Base-by-base conservation (phyloP, 2,329 filamentous ascomycete genomes). In the Pseudogymnoascus sp. region DNA sequence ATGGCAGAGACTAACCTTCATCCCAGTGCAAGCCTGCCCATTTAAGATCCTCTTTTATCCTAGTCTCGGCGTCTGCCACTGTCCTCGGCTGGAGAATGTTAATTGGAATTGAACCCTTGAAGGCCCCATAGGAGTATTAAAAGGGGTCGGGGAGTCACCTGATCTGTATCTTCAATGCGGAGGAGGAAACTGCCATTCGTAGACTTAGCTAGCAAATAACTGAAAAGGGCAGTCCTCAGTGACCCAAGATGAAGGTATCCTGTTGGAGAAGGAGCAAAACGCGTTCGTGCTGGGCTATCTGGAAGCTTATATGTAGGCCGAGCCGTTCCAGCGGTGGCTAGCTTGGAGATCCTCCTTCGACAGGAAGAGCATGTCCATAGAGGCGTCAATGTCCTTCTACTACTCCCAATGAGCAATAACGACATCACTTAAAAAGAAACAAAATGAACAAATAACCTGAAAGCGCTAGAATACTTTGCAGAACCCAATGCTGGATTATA, bases 11-110 rank as follows among this genome's bases (percentile, higher is more conserved):
- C 70, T 40, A 70, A 87, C 87, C 93, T 84, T 99, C 96, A 75
- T 97, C 93, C 93, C 93, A 99, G 62, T 88, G 79, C 33, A 99
- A 78, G 0, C 93, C 92, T 16, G 92, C 89, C 95, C 95, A 99
- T 76, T 82, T 81, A 62, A 99, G 76, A 72, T 97, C 93, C 64
- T 88, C 79, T 67, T 88, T 89, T 2, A 99, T 77, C 63, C 86
- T 83, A 65, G 87, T 75, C 73, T 97, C 92, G 1, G 95, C 92
- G 72, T 88, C 92, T 0, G 80, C 76, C 3, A 97, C 86, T 7
- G 93, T 87, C 65, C 95, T 86, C 77, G 88, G 91, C 90, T 95
- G 76, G 66, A 31, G 10, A 38, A 33, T 31, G 50, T 42, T 42
- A 61, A 13, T 67, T 38, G 61, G 63, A 68, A 61, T 78, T 67